Evolutionary conservation across 257 asterid species (phyloP).

Genomic region (Leonotis leonurus): DNA sequence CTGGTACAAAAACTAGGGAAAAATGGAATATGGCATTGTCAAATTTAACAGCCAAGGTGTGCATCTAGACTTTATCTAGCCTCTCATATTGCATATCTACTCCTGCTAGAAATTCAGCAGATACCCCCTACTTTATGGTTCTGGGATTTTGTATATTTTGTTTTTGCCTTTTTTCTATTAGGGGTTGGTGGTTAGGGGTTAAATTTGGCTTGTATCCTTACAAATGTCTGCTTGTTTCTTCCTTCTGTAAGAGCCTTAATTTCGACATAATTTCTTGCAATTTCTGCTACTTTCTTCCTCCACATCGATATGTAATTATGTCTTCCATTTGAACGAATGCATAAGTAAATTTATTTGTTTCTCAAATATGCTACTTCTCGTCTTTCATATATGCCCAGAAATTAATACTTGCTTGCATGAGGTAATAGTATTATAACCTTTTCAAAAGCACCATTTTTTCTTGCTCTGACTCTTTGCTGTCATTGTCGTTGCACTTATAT

Average conservation of each 20-base stretch:
- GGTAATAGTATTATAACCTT: no score
- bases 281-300: not conserved
- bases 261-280: not conserved
- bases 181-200: not conserved
- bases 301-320: not conserved
- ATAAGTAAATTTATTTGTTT: not conserved
- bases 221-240: not conserved
- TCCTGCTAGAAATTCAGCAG: not conserved
- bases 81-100: not conserved
- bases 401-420: not conserved
- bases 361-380: not conserved
- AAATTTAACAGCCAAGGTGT: constrained; percentile 81
- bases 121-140: not conserved
- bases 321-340: not conserved
- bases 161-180: no score
- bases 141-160: not conserved
- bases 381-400: not conserved
- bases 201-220: not conserved
- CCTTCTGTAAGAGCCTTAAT: not conserved
- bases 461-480: not conserved
- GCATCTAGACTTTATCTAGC: not conserved
- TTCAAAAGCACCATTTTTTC: not conserved
- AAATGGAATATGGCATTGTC: constrained; percentile 77
- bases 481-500: not conserved
- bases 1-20: constrained; percentile 85